Evolutionary conservation across 148 eudicot genomes (phyloP), one percentile per base, ranked within the genome.

Genomic region (Chenopodium suecicum): DNA sequence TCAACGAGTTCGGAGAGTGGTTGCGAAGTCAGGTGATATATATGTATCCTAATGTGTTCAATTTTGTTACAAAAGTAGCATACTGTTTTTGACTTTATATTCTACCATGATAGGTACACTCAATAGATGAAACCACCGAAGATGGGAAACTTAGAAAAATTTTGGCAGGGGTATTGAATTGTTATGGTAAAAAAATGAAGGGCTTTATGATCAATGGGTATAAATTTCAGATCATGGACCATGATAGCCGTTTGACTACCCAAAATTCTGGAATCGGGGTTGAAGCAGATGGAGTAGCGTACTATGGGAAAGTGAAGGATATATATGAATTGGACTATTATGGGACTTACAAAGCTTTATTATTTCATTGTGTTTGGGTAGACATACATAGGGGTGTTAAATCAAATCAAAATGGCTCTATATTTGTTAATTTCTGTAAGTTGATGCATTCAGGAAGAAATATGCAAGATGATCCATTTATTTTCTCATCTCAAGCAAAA

Each of bases 401-500:
- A 4, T 9, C 17, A 46, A 9, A 46, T 54, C 2, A 1, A 37
- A 19, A 63, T 77, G 68, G 79, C 17, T 11, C 23, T 62, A 52
- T 54, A 16, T 60, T 27, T 63, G 83, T 75, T 4, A 79, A 83
- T 50, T 83, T 78, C 41, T 44, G 73, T 2, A 60, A 83, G 17
- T 48, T 80, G 63, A 71, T 85, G 76, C 85, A 79, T 14, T 27
- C 29, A 27, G 29, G 29, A 27, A 27, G 29, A 27, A 27, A 27
- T 27, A 0, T 27, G 29, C 29, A 56, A 23, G 80, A 85, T 75
- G 85, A 79, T 23, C 87, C 79, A 1, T 85, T 85, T 78, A 29
- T 81, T 2, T 85, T 85, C 34, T 67, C 82, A 41, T 85, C 84
- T 54, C 79, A 85, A 74, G 87, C 54, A 2, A 73, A 77, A 62